phyloP scores from a whole-genome alignment of 306 rosid species.

The Coriaria nepalensis region DNA sequence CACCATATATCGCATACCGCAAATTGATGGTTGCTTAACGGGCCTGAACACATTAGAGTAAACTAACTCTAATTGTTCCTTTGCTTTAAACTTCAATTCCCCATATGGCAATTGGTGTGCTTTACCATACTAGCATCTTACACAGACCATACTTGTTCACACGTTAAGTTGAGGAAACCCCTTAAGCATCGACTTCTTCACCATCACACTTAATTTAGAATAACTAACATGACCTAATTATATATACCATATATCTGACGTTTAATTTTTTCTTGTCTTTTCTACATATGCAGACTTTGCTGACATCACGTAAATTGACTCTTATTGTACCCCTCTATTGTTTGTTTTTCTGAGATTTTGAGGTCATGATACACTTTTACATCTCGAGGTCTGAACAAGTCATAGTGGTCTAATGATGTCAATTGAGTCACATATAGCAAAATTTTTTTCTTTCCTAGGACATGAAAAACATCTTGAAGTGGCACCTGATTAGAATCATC shows the following conservation, averaged over 20 bases:
- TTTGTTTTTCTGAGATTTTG: not conserved
- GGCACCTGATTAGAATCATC: not conserved
- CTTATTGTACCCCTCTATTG: not conserved
- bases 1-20: not conserved
- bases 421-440: not conserved
- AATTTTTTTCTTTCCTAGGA: not conserved
- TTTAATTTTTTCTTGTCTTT: slow-evolving; percentile 1
- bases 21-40: not conserved
- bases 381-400: slow-evolving; percentile 2
- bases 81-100: not conserved
- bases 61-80: not conserved
- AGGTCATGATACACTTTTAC: slow-evolving; percentile 3
- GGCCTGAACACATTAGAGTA: not conserved
- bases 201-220: slow-evolving; percentile 1
- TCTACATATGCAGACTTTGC: not conserved
- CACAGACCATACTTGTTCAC: not conserved
- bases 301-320: not conserved
- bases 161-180: not conserved
- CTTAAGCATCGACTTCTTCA: not conserved
- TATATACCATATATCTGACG: not conserved
- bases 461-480: not conserved
- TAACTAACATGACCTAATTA: slow-evolving; percentile 5
- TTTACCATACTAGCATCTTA: not conserved
- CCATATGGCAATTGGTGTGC: not conserved
- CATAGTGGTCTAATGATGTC: not conserved